Conservation (phyloP, 2,329 filamentous ascomycete species). For the Taxawa tesnikishii region DNA sequence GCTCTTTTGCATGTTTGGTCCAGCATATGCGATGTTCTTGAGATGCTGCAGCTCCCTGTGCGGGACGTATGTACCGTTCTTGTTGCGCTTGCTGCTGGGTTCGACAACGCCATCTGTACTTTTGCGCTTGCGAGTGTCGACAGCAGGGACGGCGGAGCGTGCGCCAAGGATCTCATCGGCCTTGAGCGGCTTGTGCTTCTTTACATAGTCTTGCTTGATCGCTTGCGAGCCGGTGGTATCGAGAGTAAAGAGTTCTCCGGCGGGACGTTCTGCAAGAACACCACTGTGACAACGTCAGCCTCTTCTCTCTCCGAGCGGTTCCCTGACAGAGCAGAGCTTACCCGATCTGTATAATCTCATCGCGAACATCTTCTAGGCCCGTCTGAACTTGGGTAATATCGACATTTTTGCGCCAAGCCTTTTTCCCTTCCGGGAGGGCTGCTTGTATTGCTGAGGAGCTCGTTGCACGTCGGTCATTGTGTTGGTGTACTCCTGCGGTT, state of each 20-base stretch:
- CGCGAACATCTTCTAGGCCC: conserved; percentile 72
- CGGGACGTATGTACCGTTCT: conserved; percentile 62
- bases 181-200: conserved; percentile 66
- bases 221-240: conserved; percentile 61
- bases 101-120: conserved; percentile 59
- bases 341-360: conserved; percentile 88
- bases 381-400: conserved; percentile 76
- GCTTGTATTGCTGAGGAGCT: conserved; percentile 69
- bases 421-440: conserved; percentile 96
- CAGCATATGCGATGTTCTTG: conserved; percentile 62
- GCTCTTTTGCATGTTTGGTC: conserved; percentile 41
- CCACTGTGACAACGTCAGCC: conserved; percentile 43
- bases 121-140: conserved; percentile 64
- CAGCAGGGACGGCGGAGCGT: conserved; percentile 68
- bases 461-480: background rate
- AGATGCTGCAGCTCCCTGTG: conserved; percentile 73
- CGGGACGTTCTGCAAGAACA: conserved; percentile 69
- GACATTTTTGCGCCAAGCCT: conserved; percentile 97
- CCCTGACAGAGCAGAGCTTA: conserved; percentile 26
- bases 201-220: conserved; percentile 53
- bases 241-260: conserved; percentile 73
- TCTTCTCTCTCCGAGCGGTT: background rate
- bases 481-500: too few relatives aligned
- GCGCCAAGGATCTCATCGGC: conserved; percentile 82
- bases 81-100: conserved; percentile 56